Conservation (phyloP, 805 yeast genomes). For the Nakazawaea populi region DNA sequence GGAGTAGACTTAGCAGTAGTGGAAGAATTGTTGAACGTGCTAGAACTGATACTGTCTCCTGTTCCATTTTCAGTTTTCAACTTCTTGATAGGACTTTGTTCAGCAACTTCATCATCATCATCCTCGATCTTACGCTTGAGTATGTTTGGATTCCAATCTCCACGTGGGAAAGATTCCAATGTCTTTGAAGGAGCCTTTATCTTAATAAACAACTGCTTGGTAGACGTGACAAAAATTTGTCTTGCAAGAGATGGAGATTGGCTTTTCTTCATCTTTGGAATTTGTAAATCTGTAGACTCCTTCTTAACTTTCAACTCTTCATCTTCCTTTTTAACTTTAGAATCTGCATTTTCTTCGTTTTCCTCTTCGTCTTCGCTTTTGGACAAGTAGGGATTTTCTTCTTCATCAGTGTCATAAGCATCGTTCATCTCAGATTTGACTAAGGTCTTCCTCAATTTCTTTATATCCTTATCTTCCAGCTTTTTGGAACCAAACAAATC, state of each 20-base stretch:
- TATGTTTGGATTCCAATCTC: constrained; percentile 76
- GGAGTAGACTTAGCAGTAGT: constrained; percentile 11
- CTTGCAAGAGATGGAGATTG: constrained; percentile 21
- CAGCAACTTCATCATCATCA: constrained; percentile 8
- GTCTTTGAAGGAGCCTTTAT: constrained; percentile 59
- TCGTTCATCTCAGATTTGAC: constrained; percentile 82
- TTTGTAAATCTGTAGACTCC: constrained; percentile 24
- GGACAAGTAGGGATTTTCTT: constrained; percentile 74
- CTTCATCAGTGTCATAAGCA: constrained; percentile 84
- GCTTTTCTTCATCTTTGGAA: constrained; percentile 16
- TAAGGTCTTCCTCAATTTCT: constrained; percentile 75
- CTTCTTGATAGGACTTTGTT: constrained; percentile 24
- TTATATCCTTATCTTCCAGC: constrained; percentile 87
- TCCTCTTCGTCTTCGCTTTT: constrained; percentile 60
- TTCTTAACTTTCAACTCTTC: constrained; percentile 28
- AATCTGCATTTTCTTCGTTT: constrained; percentile 20
- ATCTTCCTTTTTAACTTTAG: constrained; percentile 31
- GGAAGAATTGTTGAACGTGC: not conserved
- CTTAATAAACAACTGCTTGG: constrained; percentile 45
- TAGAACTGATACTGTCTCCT: no score
- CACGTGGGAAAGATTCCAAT: constrained; percentile 62
- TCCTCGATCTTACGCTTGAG: constrained; percentile 29
- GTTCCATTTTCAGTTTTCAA: constrained; percentile 18
- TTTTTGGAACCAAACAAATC: constrained; percentile 64
- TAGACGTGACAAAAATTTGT: constrained; percentile 36